phyloP scores from a whole-genome alignment of 495 filamentous ascomycete genomes.

The Cryomyces antarcticus region DNA sequence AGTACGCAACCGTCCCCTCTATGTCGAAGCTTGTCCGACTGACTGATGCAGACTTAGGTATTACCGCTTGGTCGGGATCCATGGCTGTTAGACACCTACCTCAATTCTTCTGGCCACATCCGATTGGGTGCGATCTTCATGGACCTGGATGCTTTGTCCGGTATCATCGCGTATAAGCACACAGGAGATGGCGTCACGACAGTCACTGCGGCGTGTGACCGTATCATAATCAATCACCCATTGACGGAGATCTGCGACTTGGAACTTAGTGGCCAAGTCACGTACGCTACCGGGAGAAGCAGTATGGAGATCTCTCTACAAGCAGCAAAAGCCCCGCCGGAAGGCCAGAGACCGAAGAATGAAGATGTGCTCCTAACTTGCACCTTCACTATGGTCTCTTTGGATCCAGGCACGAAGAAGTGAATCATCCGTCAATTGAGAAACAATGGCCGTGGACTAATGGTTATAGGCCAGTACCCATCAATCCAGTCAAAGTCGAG shows the following conservation, averaged over 20 bases:
- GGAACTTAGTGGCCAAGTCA: slow-evolving; percentile 59
- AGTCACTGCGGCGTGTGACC: slow-evolving; percentile 64
- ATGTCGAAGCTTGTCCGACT: slow-evolving; percentile 1
- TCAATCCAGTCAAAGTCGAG: slow-evolving; percentile 40
- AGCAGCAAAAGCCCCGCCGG: slow-evolving; percentile 39
- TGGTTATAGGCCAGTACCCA: slow-evolving; percentile 25
- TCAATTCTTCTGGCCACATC: slow-evolving; percentile 45
- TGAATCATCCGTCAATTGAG: slow-evolving; percentile 10
- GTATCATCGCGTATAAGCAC: slow-evolving; percentile 64
- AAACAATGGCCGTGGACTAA: neutral
- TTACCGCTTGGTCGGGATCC: slow-evolving; percentile 47
- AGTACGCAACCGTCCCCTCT: slow-evolving; percentile 19
- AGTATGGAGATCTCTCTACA: slow-evolving; percentile 68
- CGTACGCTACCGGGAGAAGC: slow-evolving; percentile 58
- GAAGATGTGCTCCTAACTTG: slow-evolving; percentile 61
- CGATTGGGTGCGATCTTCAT: slow-evolving; percentile 57
- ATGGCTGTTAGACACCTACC: slow-evolving; percentile 49
- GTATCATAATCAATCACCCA: slow-evolving; percentile 56
- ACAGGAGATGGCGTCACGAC: slow-evolving; percentile 58
- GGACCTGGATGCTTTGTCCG: slow-evolving; percentile 67
- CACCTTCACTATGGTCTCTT: slow-evolving; percentile 69
- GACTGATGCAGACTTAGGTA: slow-evolving; percentile 23
- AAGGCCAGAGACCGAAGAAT: slow-evolving; percentile 34
- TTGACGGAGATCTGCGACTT: slow-evolving; percentile 65
- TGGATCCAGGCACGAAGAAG: slow-evolving; percentile 55